Evolutionary conservation across 495 filamentous ascomycete genomes (phyloP), one percentile per base, ranked within the genome.

Genomic region (Penicillium crystallinum): DNA sequence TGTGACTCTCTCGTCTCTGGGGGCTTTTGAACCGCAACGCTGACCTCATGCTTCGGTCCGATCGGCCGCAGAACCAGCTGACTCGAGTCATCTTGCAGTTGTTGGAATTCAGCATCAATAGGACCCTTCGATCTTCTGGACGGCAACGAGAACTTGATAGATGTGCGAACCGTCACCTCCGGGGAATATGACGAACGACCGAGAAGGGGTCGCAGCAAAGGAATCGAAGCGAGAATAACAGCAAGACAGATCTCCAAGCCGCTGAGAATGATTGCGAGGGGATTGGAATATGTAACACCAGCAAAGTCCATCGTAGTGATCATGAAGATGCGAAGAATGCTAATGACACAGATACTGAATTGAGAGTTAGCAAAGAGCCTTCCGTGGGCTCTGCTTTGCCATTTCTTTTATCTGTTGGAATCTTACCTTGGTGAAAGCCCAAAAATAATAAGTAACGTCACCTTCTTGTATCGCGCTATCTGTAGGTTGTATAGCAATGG

Each of bases 231-330:
- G n/a, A 62, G 56, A 9, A 52, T 48, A 6, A 62, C 49, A 3
- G 59, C 59, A 4, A 62, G 59, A 23, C 56, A 62, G 10, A 56
- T 56, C 50, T 62, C 59, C 12, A 62, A 22, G 2, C 59, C 59
- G 17, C 49, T 57, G 53, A 59, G 56, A 33, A 59, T 57, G 30
- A 56, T 59, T 29, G 53, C 53, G 2, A 3, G 46, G 11, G 60
- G 53, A 59, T 46, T 39, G 22, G 33, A 35, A 25, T 43, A 43
- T 14, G 41, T 43, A 6, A 43, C 17, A 4, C 29, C 41, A 21
- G n/a, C 15, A 21, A 43, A 43, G 4, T 43, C 15, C 41, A 43
- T 43, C 19, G 41, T 29, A 10, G 41, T 29, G 25, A 43, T 23
- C 0, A 29, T 3, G 9, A 25, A 43, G 9, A 43, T 43, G 8